phyloP scores from a whole-genome alignment of 257 asterid genomes.

The Ligustrum vulgare region DNA sequence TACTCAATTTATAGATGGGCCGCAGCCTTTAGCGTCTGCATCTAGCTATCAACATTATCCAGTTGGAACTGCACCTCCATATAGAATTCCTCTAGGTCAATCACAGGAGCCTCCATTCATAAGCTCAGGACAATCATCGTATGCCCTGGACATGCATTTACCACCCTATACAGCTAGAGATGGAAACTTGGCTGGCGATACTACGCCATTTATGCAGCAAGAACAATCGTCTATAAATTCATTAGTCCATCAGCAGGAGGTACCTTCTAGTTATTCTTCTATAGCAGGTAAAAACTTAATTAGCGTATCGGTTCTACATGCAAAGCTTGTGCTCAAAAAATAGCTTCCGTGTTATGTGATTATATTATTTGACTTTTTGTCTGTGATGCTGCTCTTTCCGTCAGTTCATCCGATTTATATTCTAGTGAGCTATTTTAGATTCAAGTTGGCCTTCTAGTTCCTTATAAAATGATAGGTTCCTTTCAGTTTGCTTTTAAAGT shows the following conservation, averaged over 20 bases:
- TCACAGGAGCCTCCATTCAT: constrained; percentile 45
- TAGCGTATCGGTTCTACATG: constrained; percentile 44
- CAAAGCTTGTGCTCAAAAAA: constrained; percentile 44
- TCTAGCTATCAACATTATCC: constrained; percentile 58
- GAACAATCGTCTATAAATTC: constrained; percentile 62
- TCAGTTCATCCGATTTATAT: background rate
- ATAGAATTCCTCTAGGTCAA: constrained; percentile 41
- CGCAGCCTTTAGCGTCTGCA: constrained; percentile 36
- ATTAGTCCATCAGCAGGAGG: constrained; percentile 98
- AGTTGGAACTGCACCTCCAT: constrained; percentile 39
- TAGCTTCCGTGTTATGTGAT: constrained; percentile 33
- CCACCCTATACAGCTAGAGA: constrained; percentile 50
- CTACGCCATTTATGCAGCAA: constrained; percentile 46
- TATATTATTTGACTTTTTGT: background rate
- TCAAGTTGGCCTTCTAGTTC: background rate
- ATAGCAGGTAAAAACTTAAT: constrained; percentile 82
- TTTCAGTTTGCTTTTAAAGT: background rate
- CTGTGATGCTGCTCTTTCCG: background rate
- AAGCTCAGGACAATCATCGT: constrained; percentile 52
- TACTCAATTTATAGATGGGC: constrained; percentile 46
- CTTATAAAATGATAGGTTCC: background rate
- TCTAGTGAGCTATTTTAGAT: background rate
- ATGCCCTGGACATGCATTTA: constrained; percentile 37
- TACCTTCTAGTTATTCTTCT: constrained; percentile 99
- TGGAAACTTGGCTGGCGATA: constrained; percentile 56